These are phyloP conservation scores for Leccinellum rugosiceps DNA, from an alignment of 768 basidiomycete genomes.

Conservation along the genomic window DNA sequence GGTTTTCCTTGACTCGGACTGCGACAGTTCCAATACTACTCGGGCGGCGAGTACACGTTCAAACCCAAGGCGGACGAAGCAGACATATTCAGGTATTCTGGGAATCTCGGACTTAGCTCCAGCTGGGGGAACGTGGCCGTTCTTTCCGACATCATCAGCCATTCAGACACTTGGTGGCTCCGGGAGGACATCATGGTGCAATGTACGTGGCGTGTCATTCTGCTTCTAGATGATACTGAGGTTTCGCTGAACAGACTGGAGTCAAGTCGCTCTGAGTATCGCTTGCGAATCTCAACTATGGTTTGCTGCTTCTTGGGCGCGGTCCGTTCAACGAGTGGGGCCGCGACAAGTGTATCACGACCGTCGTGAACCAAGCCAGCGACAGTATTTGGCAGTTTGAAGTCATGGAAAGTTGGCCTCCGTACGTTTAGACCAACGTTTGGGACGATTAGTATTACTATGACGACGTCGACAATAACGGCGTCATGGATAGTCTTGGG, in stretches of 20 bases:
- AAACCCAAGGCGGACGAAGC: no score
- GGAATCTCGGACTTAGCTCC: no score
- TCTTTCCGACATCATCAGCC: conserved; percentile 41
- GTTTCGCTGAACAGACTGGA: conserved; percentile 63
- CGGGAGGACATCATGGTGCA: conserved; percentile 48
- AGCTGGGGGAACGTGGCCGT: no score
- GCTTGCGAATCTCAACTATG: neutral
- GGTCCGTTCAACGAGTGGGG: conserved; percentile 93
- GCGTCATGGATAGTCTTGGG: conserved; percentile 84
- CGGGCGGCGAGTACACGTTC: conserved; percentile 7
- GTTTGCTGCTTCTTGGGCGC: conserved; percentile 44
- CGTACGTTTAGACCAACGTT: conserved; percentile 86
- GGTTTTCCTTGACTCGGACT: no score
- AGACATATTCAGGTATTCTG: conserved; percentile 24
- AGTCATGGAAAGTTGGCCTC: conserved; percentile 89
- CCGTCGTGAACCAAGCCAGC: no score
- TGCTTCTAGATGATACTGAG: neutral
- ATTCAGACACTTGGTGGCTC: conserved; percentile 1
- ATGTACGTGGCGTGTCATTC: neutral
- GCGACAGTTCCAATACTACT: no score
- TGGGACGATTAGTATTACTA: conserved; percentile 94
- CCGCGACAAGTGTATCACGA: conserved; percentile 75
- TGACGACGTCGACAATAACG: conserved; percentile 75
- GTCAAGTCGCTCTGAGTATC: conserved; percentile 42
- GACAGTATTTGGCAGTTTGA: conserved; percentile 80